Base-by-base conservation (phyloP, 2,329 filamentous ascomycete genomes). In the Endocalyx cinctus region DNA sequence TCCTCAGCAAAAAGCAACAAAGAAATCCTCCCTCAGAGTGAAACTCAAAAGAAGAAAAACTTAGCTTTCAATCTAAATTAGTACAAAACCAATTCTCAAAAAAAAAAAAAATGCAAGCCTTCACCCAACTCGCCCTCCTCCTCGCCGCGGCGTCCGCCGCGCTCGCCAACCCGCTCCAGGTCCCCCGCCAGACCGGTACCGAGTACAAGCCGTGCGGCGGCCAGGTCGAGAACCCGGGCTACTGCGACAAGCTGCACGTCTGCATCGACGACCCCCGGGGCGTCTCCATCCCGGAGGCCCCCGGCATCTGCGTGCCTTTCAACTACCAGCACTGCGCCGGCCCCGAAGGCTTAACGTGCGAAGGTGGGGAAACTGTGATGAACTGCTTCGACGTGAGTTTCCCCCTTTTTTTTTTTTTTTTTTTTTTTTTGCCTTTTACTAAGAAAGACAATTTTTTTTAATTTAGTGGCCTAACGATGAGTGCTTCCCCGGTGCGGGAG, bases 401-500 rank as follows among this genome's bases (percentile, higher is more conserved):
- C n/a, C n/a, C n/a, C n/a, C n/a, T n/a, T n/a, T n/a, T n/a, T n/a
- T n/a, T n/a, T n/a, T n/a, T n/a, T n/a, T n/a, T n/a, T n/a, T n/a
- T n/a, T n/a, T n/a, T n/a, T n/a, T n/a, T n/a, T n/a, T n/a, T n/a
- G n/a, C n/a, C n/a, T n/a, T n/a, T n/a, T n/a, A n/a, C n/a, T n/a
- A n/a, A 23, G 20, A 23, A 8, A n/a, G 20, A 8, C 20, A 8
- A 23, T 23, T 23, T 23, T 8, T 8, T 8, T 23, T 8, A 8
- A 8, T 23, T n/a, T 31, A 38, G 28, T 37, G 32, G 31, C 38
- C 38, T 5, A 27, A 25, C 16, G 38, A 41, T 15, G 23, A 20
- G 12, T 41, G 38, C 35, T 29, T 36, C 17, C 38, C 38, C 15
- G 12, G 33, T 6, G 27, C 32, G 8, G 38, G 38, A 19, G 38